Evolutionary conservation across 139 green algal genomes (phyloP), one percentile per base, ranked within the genome.

Genomic region (Tetraselmis striata): DNA sequence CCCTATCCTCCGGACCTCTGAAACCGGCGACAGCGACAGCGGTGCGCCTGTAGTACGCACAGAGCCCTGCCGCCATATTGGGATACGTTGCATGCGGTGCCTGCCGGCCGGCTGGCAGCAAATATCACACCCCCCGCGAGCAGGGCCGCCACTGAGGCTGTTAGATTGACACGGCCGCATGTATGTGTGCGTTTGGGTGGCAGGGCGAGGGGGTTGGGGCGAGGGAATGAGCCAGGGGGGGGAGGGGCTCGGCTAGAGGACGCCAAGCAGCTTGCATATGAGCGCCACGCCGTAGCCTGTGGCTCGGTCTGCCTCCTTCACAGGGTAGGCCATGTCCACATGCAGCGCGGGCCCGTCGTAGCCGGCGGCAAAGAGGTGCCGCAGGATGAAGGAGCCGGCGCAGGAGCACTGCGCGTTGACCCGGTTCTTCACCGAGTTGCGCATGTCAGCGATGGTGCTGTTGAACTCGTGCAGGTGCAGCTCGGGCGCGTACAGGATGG

Each of bases 401-500:
- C 82, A 85, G 31, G 59, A 80, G 75, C 31, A 74, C 58, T 85
- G 82, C 59, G 82, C 82, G 78, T 85, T 85, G 2, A 59, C 31
- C 2, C 82, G 77, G 45, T 85, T 59, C 1, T 81, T 81, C 25
- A 85, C 84, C n/a, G 28, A 81, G 84, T 87, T 87, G 28, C 82
- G 82, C 84, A 87, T 87, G 59, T 87, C 84, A n/a, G 84, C 84
- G 28, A 87, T 75, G 75, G 82, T 82, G 77, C 27, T 78, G 2
- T 32, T 29, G 11, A 87, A 81, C 77, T 84, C 80, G 5, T 32
- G 31, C 1, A 30, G 76, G 84, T 84, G 81, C 23, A 84, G 76
- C 67, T 85, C 82, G 29, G 82, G 82, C 26, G 78, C 29, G 77
- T 80, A 85, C 29, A 79, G 82, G 18, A 85, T 74, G n/a, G 82